Percentiles rank a stretch among this genome's conserved stretches.
These are phyloP conservation scores for Cystobasidium tubakii DNA, from an alignment of 768 basidiomycete genomes.

Conservation along the genomic window DNA sequence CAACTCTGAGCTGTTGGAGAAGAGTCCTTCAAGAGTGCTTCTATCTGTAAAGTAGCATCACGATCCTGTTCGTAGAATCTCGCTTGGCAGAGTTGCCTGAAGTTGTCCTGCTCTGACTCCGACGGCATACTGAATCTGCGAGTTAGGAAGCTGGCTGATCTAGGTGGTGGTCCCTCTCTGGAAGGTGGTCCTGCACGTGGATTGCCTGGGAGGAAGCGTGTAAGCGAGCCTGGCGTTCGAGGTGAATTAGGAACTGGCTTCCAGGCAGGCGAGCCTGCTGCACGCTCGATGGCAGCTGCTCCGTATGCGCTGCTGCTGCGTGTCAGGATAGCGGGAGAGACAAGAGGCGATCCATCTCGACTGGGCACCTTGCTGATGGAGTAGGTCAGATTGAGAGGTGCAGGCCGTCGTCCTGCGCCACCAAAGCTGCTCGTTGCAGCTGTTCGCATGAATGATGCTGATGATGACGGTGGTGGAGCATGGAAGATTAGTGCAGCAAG, in stretches of 20 bases:
- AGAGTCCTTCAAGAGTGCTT: neutral
- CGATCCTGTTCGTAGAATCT: constrained; percentile 27
- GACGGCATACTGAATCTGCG: constrained; percentile 30
- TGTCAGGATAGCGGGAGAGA: constrained; percentile 26
- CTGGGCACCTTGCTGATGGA: constrained; percentile 11
- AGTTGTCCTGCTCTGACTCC: constrained; percentile 15
- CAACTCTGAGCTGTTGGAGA: constrained; percentile 12
- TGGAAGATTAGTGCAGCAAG: neutral
- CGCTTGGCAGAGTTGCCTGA: constrained; percentile 11
- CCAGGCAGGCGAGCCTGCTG: neutral
- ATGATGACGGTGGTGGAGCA: neutral
- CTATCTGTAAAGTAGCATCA: constrained; percentile 20
- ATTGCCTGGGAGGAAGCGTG: neutral
- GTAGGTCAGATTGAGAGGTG: constrained; percentile 26
- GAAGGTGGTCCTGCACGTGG: neutral
- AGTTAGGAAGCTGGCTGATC: neutral
- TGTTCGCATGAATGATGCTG: neutral
- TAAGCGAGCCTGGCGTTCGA: neutral
- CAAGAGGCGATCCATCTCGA: constrained; percentile 9
- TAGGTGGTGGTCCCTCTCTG: neutral
- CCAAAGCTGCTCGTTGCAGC: neutral
- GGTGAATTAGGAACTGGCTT: neutral
- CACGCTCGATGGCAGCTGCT: neutral
- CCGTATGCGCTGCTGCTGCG: neutral
- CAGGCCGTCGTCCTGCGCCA: neutral